A percentile compares a stretch with the other conserved stretches of the same genome.
Conservation (phyloP, 2,329 filamentous ascomycete species). For the Neopestalotiopsis rosae region DNA sequence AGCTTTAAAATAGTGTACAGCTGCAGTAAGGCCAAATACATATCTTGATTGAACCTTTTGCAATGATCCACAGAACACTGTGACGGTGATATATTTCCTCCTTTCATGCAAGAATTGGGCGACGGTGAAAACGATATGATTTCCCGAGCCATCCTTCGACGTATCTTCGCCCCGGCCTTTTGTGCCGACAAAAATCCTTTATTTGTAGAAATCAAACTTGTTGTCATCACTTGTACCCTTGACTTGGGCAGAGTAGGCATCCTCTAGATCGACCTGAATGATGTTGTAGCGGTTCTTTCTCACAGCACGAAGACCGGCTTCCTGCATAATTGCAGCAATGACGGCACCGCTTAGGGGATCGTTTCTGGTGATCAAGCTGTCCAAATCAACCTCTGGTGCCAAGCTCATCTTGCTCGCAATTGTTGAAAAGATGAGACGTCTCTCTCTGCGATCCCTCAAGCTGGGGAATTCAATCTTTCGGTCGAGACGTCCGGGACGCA, state of each 20-base stretch:
- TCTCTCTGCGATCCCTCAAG: conserved; percentile 89
- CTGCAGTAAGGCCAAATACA: background rate
- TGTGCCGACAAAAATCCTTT: conserved; percentile 35
- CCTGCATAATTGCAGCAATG: conserved; percentile 99
- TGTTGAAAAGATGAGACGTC: conserved; percentile 95
- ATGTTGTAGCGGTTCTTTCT: conserved; percentile 99
- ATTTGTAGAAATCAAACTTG: conserved; percentile 94
- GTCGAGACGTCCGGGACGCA: conserved; percentile 93
- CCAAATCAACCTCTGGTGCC: conserved; percentile 93
- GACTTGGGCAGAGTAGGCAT: conserved; percentile 96
- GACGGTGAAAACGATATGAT: background rate
- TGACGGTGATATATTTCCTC: background rate
- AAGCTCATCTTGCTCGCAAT: conserved; percentile 97
- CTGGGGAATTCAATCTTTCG: conserved; percentile 99
- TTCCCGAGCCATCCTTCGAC: background rate
- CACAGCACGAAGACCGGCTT: conserved; percentile 91
- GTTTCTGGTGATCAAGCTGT: conserved; percentile 94
- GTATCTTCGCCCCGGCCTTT: background rate
- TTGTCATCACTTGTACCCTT: conserved; percentile 73
- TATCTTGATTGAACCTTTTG: background rate
- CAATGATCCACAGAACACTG: background rate
- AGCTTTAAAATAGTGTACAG: conserved; percentile 21
- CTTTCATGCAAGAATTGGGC: background rate
- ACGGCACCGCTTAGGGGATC: conserved; percentile 94
- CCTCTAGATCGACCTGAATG: conserved; percentile 94